Base-by-base conservation (phyloP, 305 asterid genomes). In the Plantago lanceolata region DNA sequence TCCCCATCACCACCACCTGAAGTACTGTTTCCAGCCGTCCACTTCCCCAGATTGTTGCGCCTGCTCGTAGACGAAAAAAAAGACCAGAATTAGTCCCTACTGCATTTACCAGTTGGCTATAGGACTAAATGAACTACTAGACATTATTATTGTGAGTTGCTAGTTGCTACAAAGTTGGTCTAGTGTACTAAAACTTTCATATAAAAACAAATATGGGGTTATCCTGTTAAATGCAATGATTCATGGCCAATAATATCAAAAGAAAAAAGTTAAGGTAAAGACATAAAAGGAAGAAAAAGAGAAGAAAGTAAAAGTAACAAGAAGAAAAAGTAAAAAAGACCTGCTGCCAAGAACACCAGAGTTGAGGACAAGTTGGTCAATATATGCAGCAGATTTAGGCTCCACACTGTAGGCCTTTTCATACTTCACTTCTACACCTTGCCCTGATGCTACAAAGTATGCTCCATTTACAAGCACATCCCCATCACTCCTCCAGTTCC, bases 401-500 rank as follows among this genome's bases (percentile, higher is more conserved):
- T 93, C 98, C 72, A 85, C 82, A 54, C 98, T 93, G 37, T 89
- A 89, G 4, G 98, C 97, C 78, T 93, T 89, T 75, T 93, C 98
- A 66, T 93, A 93, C 63, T 89, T 87, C 61, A 84, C 95, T 35
- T 84, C 94, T 21, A 89, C 82, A 11, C 82, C 96, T 57, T 84
- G 81, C 8, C 98, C 98, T 8, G 98, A 93, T 19, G 97, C 87
- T 49, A 93, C 85, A 73, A 93, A 93, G 80, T 52, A 89, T 11
- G 98, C 98, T 24, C 98, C 98, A 65, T 93, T 93, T 59, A 73
- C 94, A 94, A 93, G 57, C 15, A 84, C 44, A 68, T 93, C 98
- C 63, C 98, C 98, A n/a, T 89, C 96, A 64, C 98, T 93, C 81
- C 98, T 85, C 98, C 98, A 93, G 69, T 93, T 93, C 98, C 98